phyloP scores from a whole-genome alignment of 495 filamentous ascomycete genomes.

The Penicillium pulvis region DNA sequence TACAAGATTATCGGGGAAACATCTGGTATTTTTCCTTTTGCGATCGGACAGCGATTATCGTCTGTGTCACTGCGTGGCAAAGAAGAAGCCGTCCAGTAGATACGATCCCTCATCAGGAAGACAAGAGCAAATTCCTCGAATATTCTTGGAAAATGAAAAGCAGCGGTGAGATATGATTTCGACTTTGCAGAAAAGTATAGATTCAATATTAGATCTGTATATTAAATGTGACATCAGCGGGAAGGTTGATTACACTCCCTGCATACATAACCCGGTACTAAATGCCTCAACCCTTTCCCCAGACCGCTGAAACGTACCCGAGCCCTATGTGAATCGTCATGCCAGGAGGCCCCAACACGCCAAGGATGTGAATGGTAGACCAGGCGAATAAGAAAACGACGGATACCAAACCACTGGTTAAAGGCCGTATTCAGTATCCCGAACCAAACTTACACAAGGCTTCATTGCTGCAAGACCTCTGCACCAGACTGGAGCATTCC shows the following conservation, averaged over 20 bases:
- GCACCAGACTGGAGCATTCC: too few relatives aligned
- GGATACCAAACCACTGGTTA: background rate
- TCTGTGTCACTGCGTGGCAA: background rate
- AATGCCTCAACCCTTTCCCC: background rate
- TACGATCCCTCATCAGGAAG: background rate
- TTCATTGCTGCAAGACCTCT: background rate
- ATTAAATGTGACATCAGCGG: background rate
- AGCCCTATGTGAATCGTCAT: slow-evolving; percentile 1
- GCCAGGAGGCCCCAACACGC: background rate
- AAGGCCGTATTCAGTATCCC: background rate
- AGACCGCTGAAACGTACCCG: slow-evolving; percentile 1
- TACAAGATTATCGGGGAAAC: background rate
- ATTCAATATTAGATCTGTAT: background rate
- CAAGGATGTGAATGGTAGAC: background rate
- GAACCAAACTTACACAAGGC: background rate
- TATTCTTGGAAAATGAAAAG: background rate
- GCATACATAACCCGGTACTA: slow-evolving; percentile 2
- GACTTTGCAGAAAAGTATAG: background rate
- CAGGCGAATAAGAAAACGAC: slow-evolving; percentile 3
- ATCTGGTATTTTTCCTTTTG: background rate
- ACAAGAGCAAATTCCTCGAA: background rate
- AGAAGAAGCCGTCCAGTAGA: background rate
- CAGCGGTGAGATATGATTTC: background rate
- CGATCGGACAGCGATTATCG: background rate
- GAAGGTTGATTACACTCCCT: background rate